Conservation (phyloP, 768 basidiomycete species). For the Megacollybia marginata region DNA sequence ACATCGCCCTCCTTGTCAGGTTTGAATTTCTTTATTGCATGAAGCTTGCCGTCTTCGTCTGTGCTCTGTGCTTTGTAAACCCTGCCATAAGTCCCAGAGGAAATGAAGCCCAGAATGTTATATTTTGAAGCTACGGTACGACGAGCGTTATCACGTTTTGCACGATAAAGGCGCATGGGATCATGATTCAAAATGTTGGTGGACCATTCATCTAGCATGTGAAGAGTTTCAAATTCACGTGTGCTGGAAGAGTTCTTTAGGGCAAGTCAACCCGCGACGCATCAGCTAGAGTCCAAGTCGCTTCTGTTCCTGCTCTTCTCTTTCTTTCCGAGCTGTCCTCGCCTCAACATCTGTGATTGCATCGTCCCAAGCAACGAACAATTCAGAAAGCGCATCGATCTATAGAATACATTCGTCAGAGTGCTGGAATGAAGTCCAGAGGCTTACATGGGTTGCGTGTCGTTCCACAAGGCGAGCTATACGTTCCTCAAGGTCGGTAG, state of each 20-base stretch:
- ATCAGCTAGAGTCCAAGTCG: slow-evolving; percentile 43
- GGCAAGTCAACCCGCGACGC: no score
- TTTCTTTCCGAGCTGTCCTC: slow-evolving; percentile 48
- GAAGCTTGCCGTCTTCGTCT: slow-evolving; percentile 61
- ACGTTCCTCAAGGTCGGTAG: slow-evolving; percentile 55
- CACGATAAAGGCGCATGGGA: slow-evolving; percentile 81
- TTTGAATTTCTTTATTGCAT: slow-evolving; percentile 99
- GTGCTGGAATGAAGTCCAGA: not conserved
- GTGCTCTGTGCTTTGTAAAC: slow-evolving; percentile 93
- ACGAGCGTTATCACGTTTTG: slow-evolving; percentile 65
- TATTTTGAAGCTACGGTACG: slow-evolving; percentile 75
- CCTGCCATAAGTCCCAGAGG: slow-evolving; percentile 96
- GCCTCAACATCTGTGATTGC: slow-evolving; percentile 61
- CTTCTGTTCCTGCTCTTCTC: slow-evolving; percentile 49
- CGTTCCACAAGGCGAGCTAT: slow-evolving; percentile 58
- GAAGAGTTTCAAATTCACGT: not conserved
- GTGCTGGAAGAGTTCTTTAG: no score
- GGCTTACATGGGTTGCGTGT: slow-evolving; percentile 63
- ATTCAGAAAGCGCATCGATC: slow-evolving; percentile 77
- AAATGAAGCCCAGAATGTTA: slow-evolving; percentile 92
- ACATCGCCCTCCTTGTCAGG: slow-evolving; percentile 99
- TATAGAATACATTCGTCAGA: slow-evolving; percentile 18
- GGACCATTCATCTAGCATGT: slow-evolving; percentile 27
- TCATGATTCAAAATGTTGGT: slow-evolving; percentile 50
- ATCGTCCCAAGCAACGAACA: slow-evolving; percentile 85